phyloP scores from a whole-genome alignment of 495 filamentous ascomycete genomes.

The Aspergillus steynii region DNA sequence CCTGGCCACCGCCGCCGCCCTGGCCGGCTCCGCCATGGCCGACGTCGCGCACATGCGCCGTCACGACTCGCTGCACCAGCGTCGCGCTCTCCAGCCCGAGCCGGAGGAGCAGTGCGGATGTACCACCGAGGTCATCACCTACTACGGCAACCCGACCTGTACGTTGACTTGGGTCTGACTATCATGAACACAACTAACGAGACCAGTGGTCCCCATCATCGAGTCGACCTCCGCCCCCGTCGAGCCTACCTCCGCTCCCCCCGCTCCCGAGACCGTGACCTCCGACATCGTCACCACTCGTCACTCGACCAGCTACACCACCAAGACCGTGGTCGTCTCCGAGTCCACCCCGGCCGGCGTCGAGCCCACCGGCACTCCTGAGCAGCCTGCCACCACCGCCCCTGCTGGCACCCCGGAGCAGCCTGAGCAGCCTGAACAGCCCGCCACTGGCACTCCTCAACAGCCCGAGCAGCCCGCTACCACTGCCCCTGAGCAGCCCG shows the following conservation, averaged over 20 bases:
- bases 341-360: constrained; percentile 30
- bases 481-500: constrained; percentile 11
- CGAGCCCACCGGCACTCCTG: constrained; percentile 2
- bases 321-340: constrained; percentile 33
- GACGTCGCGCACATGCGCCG: constrained; percentile 57
- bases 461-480: neutral
- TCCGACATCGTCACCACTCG: constrained; percentile 26
- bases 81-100: constrained; percentile 34
- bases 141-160: constrained; percentile 61
- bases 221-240: neutral
- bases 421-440: too few relatives aligned
- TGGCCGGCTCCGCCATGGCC: constrained; percentile 62
- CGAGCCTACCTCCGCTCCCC: constrained; percentile 13
- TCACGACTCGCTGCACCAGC: constrained; percentile 60
- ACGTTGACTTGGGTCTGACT: constrained; percentile 22
- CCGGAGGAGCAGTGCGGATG: constrained; percentile 59
- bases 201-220: constrained; percentile 30
- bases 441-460: neutral
- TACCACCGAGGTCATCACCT: constrained; percentile 65
- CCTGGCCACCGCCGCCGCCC: constrained; percentile 64
- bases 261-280: constrained; percentile 25
- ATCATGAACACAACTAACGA: neutral
- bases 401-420: too few relatives aligned
- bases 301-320: constrained; percentile 43
- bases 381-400: neutral